Evolutionary conservation across 2,329 filamentous ascomycete genomes (phyloP), one percentile per base, ranked within the genome.

Genomic region (Akanthomyces muscarius): DNA sequence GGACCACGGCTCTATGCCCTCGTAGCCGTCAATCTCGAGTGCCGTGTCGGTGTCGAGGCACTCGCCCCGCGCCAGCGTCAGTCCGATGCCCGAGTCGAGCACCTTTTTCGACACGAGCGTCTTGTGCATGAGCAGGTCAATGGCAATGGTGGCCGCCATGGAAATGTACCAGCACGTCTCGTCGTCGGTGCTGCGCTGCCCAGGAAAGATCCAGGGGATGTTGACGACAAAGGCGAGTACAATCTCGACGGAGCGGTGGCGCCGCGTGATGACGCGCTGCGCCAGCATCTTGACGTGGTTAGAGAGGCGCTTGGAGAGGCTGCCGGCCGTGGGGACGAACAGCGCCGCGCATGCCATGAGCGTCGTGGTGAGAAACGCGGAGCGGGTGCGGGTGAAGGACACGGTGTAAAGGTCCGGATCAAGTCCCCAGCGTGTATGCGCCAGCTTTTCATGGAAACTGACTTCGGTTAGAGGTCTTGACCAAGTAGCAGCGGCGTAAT

Each of bases 161-260:
- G 87, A 84, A 61, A 91, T 84, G 67, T 89, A 91, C 48, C 85
- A 83, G 63, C 87, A 90, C 0, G 89, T 90, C 68, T 90, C 88
- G 65, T 91, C 89, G 66, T 91, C 88, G 11, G 86, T 86, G 71
- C 85, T 87, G 68, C 89, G 86, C 64, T 83, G 77, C 2, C 86
- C 86, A 1, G 86, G 86, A 36, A 85, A 84, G 82, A 91, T 90
- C 89, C 89, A 91, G 0, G 89, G 89, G 7, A 91, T 83, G 65
- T 90, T 90, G 38, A 90, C 82, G 85, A 91, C 88, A 69, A 91
- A 91, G 0, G 86, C 89, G 1, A 91, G 76, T 0, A 91, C 86
- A 62, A 91, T 90, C 71, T 91, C 89, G 6, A 90, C 87, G 0
- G 89, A 91, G 62, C 87, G 83, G 68, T 86, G 83, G 2, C 87